Conservation (phyloP, 2,329 filamentous ascomycete species). For the Allantophomopsis cytisporea region DNA sequence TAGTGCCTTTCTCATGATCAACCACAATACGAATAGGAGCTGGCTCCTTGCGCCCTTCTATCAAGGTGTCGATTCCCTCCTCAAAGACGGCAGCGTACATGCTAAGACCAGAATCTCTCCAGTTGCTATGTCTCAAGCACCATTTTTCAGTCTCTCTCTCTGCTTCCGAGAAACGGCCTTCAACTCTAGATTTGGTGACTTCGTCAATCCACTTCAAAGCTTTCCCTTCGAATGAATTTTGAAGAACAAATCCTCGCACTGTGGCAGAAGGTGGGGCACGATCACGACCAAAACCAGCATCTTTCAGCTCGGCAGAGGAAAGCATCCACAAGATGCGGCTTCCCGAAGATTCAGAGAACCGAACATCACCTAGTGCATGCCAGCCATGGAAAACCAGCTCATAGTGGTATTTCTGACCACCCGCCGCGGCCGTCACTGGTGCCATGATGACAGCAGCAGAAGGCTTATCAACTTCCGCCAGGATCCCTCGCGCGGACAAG, state of each 20-base stretch:
- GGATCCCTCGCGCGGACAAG: constrained; percentile 59
- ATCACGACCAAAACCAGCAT: constrained; percentile 32
- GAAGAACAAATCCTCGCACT: constrained; percentile 56
- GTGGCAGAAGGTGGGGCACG: constrained; percentile 37
- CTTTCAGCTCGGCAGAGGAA: constrained; percentile 46
- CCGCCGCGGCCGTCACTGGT: constrained; percentile 49
- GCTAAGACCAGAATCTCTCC: constrained; percentile 44
- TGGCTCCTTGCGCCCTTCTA: constrained; percentile 52
- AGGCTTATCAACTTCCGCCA: constrained; percentile 77
- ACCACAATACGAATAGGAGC: constrained; percentile 61
- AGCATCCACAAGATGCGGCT: constrained; percentile 55
- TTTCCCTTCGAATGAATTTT: constrained; percentile 66
- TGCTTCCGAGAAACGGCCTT: constrained; percentile 70
- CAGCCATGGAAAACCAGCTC: constrained; percentile 68
- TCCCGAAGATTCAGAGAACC: constrained; percentile 58
- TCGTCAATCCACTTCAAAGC: constrained; percentile 72
- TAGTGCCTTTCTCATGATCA: constrained; percentile 53
- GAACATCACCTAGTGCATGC: constrained; percentile 53
- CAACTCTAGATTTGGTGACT: constrained; percentile 71
- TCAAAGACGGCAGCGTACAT: constrained; percentile 60
- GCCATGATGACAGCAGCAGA: constrained; percentile 48
- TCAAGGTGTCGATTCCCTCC: constrained; percentile 46
- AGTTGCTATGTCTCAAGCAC: constrained; percentile 60
- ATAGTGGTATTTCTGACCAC: constrained; percentile 40
- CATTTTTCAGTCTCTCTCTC: constrained; percentile 72